These are phyloP conservation scores for Elsinoe necatrix DNA, from an alignment of 2,329 filamentous ascomycete genomes.

Conservation along the genomic window DNA sequence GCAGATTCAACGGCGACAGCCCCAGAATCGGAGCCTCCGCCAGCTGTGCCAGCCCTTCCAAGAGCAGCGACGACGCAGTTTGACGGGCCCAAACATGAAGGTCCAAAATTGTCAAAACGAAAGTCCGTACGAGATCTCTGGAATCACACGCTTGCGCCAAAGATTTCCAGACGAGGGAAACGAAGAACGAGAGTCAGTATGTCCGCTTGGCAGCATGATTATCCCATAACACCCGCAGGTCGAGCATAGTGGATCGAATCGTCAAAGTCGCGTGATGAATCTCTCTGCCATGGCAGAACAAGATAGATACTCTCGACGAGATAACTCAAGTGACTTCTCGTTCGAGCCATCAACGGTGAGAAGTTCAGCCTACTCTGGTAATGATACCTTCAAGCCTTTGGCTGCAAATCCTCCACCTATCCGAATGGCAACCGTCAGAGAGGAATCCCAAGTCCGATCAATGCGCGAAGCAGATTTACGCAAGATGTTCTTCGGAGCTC, in stretches of 20 bases:
- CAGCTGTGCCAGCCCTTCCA: neutral
- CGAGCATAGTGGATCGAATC: neutral
- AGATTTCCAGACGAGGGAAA: neutral
- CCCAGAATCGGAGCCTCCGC: conserved; percentile 1
- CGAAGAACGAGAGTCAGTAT: conserved; percentile 6
- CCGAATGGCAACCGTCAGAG: neutral
- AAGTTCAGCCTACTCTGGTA: conserved; percentile 7
- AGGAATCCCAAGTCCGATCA: conserved; percentile 6
- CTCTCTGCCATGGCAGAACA: conserved; percentile 4
- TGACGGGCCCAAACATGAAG: conserved; percentile 1
- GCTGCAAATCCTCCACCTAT: conserved; percentile 5
- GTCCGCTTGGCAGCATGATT: neutral
- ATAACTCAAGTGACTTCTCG: neutral
- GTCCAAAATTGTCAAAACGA: conserved; percentile 5
- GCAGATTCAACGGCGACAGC: conserved; percentile 10
- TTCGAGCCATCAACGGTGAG: neutral
- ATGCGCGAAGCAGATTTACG: conserved; percentile 21
- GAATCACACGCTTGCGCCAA: neutral
- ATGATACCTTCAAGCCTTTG: conserved; percentile 8
- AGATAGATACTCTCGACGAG: neutral
- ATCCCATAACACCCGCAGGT: neutral
- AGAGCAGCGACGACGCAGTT: conserved; percentile 6
- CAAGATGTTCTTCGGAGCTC: conserved; percentile 25
- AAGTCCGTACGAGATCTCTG: conserved; percentile 10
- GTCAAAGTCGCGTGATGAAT: neutral